These are phyloP conservation scores for Phaeophleospora eucalypticola DNA, from an alignment of 2,329 filamentous ascomycete species.

Conservation along the genomic window DNA sequence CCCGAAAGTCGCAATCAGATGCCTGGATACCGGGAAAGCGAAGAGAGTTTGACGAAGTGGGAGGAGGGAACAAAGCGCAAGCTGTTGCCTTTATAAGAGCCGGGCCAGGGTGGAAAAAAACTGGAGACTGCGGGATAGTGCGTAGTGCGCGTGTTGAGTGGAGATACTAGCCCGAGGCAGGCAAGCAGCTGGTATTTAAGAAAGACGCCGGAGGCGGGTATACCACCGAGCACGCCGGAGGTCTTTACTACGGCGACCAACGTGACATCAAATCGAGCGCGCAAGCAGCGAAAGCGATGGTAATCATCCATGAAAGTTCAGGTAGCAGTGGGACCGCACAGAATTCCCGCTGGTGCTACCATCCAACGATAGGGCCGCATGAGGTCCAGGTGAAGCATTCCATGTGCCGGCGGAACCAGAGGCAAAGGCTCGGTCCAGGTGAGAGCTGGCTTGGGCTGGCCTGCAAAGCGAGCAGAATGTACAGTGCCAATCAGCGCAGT, in stretches of 20 bases:
- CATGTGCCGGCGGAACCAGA: constrained; percentile 10
- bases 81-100: not conserved
- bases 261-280: not conserved
- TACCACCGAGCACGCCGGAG: not conserved
- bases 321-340: constrained; percentile 9
- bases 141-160: no score
- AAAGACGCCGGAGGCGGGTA: not conserved
- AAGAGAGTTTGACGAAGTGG: not conserved
- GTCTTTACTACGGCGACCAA: no score
- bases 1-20: not conserved
- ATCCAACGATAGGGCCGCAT: constrained; percentile 6
- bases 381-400: constrained; percentile 6
- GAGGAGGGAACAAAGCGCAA: not conserved
- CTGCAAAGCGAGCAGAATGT: not conserved
- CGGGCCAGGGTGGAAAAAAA: not conserved
- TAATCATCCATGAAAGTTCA: constrained; percentile 3
- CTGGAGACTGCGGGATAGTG: no score
- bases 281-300: not conserved
- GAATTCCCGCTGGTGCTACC: not conserved
- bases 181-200: not conserved
- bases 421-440: constrained; percentile 13
- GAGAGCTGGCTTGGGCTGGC: not conserved
- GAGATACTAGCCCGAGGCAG: not conserved
- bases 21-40: not conserved
- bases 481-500: no score